phyloP scores from a whole-genome alignment of 441 rosid genomes.

The Kokia cookei region DNA sequence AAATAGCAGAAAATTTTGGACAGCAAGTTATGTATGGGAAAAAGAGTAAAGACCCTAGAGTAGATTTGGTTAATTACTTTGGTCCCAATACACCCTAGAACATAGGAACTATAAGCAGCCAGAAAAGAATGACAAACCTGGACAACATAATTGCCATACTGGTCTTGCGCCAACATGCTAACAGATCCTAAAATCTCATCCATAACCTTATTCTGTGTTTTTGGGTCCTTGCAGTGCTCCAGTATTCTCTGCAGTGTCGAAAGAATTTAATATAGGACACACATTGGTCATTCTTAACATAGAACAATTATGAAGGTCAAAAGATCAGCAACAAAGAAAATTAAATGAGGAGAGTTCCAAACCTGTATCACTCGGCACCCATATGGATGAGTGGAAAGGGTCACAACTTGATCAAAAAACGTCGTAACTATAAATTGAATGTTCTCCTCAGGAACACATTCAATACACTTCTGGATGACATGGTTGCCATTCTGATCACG shows the following conservation, averaged over 20 bases:
- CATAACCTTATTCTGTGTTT: conserved; percentile 76
- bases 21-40: background rate
- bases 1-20: background rate
- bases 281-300: background rate
- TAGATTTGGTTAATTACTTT: background rate
- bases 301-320: background rate
- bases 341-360: background rate
- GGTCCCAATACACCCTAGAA: background rate
- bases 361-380: conserved; percentile 96
- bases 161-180: conserved; percentile 86
- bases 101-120: background rate
- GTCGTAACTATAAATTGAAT: conserved; percentile 21
- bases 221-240: conserved; percentile 65
- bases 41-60: background rate
- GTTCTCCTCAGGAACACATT: conserved; percentile 77
- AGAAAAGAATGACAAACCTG: conserved; percentile 47
- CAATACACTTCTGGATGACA: conserved; percentile 85
- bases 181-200: conserved; percentile 75
- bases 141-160: conserved; percentile 88
- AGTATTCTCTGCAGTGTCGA: conserved; percentile 62
- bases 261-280: conserved; percentile 2
- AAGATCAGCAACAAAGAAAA: background rate
- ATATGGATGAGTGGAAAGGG: conserved; percentile 81
- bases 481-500: conserved; percentile 97
- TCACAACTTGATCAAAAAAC: conserved; percentile 74